Conservation (phyloP, 163 green algal genomes). For the Coccomyxa subellipsoidea region DNA sequence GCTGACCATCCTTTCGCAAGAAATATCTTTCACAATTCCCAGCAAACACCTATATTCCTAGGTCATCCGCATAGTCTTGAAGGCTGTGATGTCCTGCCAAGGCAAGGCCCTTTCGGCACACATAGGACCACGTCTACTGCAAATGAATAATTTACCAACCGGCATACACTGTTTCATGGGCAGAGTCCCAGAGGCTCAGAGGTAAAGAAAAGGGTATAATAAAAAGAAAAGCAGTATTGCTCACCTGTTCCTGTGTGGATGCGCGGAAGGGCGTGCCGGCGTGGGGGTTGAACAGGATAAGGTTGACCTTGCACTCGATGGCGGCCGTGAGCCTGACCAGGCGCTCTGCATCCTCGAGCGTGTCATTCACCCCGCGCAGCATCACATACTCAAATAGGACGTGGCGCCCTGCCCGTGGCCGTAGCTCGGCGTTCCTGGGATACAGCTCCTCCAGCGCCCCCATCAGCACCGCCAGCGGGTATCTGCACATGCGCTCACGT, state of each 20-base stretch:
- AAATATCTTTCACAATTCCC: too few relatives aligned
- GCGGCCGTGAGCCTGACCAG: constrained; percentile 57
- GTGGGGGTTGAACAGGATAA: constrained; percentile 93
- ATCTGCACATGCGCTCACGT: constrained; percentile 8
- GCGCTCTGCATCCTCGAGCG: constrained; percentile 62
- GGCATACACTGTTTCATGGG: too few relatives aligned
- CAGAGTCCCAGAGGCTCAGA: too few relatives aligned
- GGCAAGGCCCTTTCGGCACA: too few relatives aligned
- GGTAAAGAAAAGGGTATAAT: too few relatives aligned
- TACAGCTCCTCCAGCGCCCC: constrained; percentile 67
- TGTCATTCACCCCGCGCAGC: constrained; percentile 89
- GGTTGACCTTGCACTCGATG: constrained; percentile 85
- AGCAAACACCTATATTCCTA: too few relatives aligned
- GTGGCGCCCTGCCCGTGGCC: constrained; percentile 22
- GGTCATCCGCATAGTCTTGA: too few relatives aligned
- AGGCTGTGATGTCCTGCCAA: too few relatives aligned
- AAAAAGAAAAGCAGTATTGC: too few relatives aligned
- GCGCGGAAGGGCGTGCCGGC: constrained; percentile 68
- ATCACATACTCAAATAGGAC: constrained; percentile 94
- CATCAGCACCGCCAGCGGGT: constrained; percentile 59
- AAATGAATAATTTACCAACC: too few relatives aligned
- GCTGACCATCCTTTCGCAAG: too few relatives aligned
- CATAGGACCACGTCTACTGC: too few relatives aligned
- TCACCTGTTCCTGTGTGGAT: constrained; percentile 13
- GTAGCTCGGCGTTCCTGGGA: constrained; percentile 31